Conservation (phyloP, 768 basidiomycete species). For the Mycena amicta region DNA sequence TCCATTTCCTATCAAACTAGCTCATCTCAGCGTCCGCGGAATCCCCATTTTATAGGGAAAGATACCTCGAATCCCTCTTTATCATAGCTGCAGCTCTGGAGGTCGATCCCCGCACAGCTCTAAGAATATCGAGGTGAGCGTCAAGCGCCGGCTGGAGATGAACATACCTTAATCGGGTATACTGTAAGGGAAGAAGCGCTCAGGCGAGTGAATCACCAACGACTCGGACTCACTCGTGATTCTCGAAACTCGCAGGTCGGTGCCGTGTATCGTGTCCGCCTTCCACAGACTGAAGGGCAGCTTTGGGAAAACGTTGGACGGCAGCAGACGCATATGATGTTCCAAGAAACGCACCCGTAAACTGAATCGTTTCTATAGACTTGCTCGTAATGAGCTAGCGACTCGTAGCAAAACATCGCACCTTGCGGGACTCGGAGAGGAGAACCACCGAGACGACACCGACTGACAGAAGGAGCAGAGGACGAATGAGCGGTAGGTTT, state of each 20-base stretch:
- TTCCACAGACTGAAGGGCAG: neutral
- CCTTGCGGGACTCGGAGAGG: neutral
- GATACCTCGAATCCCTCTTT: conserved; percentile 22
- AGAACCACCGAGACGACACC: neutral
- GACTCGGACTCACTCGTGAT: neutral
- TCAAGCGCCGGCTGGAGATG: neutral
- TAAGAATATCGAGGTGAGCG: neutral
- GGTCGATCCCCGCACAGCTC: conserved; percentile 21
- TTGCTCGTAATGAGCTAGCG: neutral
- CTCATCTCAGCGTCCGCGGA: neutral
- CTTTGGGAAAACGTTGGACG: neutral
- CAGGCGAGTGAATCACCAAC: neutral
- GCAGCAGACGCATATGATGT: neutral
- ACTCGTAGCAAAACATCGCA: neutral
- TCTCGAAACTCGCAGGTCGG: neutral
- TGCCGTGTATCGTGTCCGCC: neutral
- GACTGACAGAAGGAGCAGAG: neutral
- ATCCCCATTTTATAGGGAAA: no score
- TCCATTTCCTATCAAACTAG: conserved; percentile 22
- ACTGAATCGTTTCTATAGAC: neutral
- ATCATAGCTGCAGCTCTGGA: conserved; percentile 14
- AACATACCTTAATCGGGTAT: conserved; percentile 21
- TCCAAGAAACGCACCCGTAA: neutral
- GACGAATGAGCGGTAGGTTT: neutral
- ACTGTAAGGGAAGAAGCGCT: neutral